These are phyloP conservation scores for Zoysia pacifica DNA, from an alignment of 176 grass and related monocot genomes.

Conservation along the genomic window DNA sequence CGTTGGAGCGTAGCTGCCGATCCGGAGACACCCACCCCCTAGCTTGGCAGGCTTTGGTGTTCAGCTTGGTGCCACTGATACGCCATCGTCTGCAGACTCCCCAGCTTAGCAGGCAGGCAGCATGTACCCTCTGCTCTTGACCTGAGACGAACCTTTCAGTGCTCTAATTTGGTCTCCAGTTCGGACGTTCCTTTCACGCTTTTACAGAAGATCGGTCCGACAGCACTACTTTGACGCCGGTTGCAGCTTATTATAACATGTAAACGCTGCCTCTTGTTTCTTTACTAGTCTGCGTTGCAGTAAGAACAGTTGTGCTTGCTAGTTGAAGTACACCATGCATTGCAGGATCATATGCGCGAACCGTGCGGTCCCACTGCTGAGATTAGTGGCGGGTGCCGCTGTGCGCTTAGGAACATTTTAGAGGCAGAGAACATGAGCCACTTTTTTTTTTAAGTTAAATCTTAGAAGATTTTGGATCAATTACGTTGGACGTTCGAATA, in stretches of 20 bases:
- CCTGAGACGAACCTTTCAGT: constrained; percentile 3
- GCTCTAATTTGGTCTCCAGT: not conserved
- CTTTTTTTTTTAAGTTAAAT: not conserved
- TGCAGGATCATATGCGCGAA: not conserved
- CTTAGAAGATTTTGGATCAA: no score
- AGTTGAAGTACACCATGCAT: not conserved
- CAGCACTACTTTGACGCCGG: not conserved
- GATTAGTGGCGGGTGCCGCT: not conserved
- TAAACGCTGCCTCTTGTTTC: not conserved
- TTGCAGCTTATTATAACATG: not conserved
- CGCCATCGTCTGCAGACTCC: not conserved
- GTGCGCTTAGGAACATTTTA: not conserved
- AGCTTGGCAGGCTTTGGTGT: not conserved
- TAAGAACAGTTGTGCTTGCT: not conserved
- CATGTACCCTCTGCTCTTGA: constrained; percentile 21
- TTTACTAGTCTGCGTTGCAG: not conserved
- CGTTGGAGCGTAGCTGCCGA: constrained; percentile 34
- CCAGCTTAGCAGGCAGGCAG: not conserved
- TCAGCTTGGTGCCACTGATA: constrained; percentile 5
- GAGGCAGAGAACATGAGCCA: not conserved
- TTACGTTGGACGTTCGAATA: no score
- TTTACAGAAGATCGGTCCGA: constrained; percentile 14
- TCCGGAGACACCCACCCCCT: not conserved
- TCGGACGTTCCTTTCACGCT: constrained; percentile 43
- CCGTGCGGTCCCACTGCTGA: not conserved